Conservation (phyloP, 225 moss, liverwort and hornwort species). For the Marchantia polymorpha region DNA sequence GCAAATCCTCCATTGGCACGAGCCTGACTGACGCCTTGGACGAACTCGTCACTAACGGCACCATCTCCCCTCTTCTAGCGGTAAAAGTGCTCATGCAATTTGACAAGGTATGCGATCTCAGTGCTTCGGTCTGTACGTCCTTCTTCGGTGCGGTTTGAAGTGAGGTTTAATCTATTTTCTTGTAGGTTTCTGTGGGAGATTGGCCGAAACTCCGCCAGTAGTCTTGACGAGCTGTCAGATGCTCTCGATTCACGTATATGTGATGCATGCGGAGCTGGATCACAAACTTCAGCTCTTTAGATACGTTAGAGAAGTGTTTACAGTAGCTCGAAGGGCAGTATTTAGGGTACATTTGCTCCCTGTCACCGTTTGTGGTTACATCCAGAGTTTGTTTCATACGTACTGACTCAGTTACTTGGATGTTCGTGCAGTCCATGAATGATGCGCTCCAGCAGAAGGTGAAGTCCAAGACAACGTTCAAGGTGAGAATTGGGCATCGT, state of each 20-base stretch:
- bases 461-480: slow-evolving; percentile 85
- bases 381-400: not conserved
- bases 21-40: slow-evolving; percentile 94
- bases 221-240: not conserved
- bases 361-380: not conserved
- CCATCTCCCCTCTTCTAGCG: slow-evolving; percentile 89
- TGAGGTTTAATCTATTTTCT: not conserved
- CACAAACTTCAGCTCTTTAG: not conserved
- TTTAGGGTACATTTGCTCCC: slow-evolving; percentile 11
- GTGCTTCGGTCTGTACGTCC: not conserved
- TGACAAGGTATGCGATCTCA: slow-evolving; percentile 56
- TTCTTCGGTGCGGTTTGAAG: not conserved
- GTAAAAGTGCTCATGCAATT: slow-evolving; percentile 99
- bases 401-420: not conserved
- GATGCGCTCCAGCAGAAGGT: slow-evolving; percentile 84
- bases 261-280: not conserved
- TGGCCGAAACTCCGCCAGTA: not conserved
- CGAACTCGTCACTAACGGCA: slow-evolving; percentile 96
- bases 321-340: not conserved
- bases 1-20: slow-evolving; percentile 94
- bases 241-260: not conserved
- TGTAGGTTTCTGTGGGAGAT: not conserved
- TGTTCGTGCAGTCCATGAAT: slow-evolving; percentile 71
- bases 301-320: not conserved
- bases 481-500: slow-evolving; percentile 51